Conservation (phyloP, 192 early-diverging fungal genomes). For the Coemansia sp. region DNA sequence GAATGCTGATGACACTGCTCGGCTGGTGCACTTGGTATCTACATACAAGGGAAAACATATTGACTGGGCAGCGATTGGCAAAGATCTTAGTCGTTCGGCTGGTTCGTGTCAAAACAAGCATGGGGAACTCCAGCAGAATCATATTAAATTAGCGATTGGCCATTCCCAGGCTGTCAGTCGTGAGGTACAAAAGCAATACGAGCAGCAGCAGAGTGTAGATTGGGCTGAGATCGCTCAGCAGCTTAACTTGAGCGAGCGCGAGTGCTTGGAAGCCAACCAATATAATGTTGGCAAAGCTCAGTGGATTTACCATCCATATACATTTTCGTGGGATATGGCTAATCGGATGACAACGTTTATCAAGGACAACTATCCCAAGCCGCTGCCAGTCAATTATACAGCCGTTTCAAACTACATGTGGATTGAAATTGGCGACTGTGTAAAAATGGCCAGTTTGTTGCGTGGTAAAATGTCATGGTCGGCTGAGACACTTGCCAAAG, state of each 20-base stretch:
- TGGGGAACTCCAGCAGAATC: not conserved
- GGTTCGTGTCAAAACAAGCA: not conserved
- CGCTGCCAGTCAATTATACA: slow-evolving; percentile 3
- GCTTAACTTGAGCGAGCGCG: not conserved
- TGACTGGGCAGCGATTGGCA: not conserved
- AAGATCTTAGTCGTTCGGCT: slow-evolving; percentile 3
- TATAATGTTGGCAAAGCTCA: not conserved
- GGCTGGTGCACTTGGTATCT: not conserved
- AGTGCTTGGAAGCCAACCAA: slow-evolving; percentile 14
- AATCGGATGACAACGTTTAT: slow-evolving; percentile 17
- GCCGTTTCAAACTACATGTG: slow-evolving; percentile 32
- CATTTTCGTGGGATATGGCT: slow-evolving; percentile 6
- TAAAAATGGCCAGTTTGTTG: slow-evolving; percentile 6
- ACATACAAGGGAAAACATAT: not conserved
- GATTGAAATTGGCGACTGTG: slow-evolving; percentile 12
- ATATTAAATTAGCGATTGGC: not conserved
- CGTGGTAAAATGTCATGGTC: not conserved
- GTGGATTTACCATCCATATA: slow-evolving; percentile 12
- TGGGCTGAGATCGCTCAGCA: slow-evolving; percentile 1
- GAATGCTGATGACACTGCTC: not conserved
- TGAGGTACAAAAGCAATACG: not conserved
- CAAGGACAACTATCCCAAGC: slow-evolving; percentile 10
- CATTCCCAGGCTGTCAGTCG: not conserved
- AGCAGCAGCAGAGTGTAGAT: too few species aligned
- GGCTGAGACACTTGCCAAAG: not conserved